Percentiles rank a stretch among this genome's conserved stretches.
These are phyloP conservation scores for Talaromyces verruculosus DNA, from an alignment of 2,329 filamentous ascomycete genomes.

Conservation along the genomic window DNA sequence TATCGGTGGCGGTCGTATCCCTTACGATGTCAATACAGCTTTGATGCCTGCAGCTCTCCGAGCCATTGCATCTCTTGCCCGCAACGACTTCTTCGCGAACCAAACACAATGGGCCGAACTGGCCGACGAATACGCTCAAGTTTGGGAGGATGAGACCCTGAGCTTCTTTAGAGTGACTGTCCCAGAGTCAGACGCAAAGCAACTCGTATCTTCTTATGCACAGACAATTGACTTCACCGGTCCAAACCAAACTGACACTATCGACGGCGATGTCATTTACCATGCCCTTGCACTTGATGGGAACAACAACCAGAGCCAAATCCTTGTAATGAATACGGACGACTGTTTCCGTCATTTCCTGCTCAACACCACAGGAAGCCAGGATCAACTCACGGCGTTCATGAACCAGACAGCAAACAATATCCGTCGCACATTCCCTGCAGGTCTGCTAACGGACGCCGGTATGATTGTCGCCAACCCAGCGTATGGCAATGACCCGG, in stretches of 20 bases:
- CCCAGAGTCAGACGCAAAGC: constrained; percentile 45
- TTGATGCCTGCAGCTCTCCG: constrained; percentile 62
- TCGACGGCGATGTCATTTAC: constrained; percentile 51
- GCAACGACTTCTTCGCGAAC: constrained; percentile 47
- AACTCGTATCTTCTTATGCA: constrained; percentile 53
- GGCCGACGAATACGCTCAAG: constrained; percentile 54
- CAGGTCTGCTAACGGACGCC: constrained; percentile 57
- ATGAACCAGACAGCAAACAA: constrained; percentile 59
- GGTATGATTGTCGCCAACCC: constrained; percentile 63
- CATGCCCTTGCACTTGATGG: constrained; percentile 60
- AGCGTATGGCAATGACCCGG: constrained; percentile 52
- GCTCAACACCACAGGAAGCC: constrained; percentile 57
- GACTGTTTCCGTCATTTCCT: constrained; percentile 64
- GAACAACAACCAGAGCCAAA: constrained; percentile 49
- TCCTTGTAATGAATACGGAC: constrained; percentile 63
- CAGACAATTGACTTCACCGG: constrained; percentile 46
- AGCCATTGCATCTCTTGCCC: constrained; percentile 56
- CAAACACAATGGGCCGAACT: constrained; percentile 51
- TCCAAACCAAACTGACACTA: constrained; percentile 44
- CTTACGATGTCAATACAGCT: constrained; percentile 65
- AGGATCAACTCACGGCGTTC: constrained; percentile 57
- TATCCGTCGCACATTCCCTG: constrained; percentile 59
- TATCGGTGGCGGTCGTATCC: constrained; percentile 62
- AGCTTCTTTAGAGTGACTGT: constrained; percentile 57
- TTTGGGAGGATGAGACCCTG: constrained; percentile 64